phyloP scores from a whole-genome alignment of 2,329 filamentous ascomycete species.

The Arthroderma sp. region DNA sequence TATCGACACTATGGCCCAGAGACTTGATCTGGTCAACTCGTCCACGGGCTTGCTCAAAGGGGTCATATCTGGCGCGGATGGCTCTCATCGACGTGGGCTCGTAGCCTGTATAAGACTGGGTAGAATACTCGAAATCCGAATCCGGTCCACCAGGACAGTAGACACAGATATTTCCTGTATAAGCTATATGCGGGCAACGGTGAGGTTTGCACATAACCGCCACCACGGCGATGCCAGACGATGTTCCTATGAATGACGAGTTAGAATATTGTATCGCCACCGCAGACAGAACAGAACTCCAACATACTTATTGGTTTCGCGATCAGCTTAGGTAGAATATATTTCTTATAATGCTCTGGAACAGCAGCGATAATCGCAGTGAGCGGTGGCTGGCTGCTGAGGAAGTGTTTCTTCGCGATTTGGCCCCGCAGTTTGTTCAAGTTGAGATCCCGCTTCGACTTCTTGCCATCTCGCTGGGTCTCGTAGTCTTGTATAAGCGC shows the following conservation, averaged over 20 bases:
- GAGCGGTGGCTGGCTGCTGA: conserved; percentile 76
- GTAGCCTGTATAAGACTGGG: conserved; percentile 96
- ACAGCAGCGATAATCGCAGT: conserved; percentile 97
- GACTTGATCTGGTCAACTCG: conserved; percentile 94
- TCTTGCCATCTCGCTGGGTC: conserved; percentile 57
- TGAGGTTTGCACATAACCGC: conserved; percentile 99
- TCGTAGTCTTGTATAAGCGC: conserved; percentile 91
- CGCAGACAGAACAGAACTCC: neutral
- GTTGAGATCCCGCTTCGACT: conserved; percentile 74
- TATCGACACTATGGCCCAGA: conserved; percentile 91
- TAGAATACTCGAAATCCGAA: conserved; percentile 98
- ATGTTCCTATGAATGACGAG: conserved; percentile 50
- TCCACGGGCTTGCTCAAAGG: conserved; percentile 91
- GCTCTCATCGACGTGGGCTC: conserved; percentile 98
- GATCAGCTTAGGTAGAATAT: conserved; percentile 88
- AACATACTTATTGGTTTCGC: conserved; percentile 81
- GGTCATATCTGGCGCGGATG: conserved; percentile 91
- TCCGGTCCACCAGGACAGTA: conserved; percentile 97
- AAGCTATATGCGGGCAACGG: conserved; percentile 92
- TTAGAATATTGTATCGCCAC: neutral
- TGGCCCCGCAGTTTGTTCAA: conserved; percentile 78
- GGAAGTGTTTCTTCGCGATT: conserved; percentile 81
- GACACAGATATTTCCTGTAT: conserved; percentile 97
- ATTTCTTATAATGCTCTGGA: conserved; percentile 99
- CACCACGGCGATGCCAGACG: conserved; percentile 92